Conservation (phyloP, 2,329 filamentous ascomycete genomes). For the Macrophomina pseudophaseolina region DNA sequence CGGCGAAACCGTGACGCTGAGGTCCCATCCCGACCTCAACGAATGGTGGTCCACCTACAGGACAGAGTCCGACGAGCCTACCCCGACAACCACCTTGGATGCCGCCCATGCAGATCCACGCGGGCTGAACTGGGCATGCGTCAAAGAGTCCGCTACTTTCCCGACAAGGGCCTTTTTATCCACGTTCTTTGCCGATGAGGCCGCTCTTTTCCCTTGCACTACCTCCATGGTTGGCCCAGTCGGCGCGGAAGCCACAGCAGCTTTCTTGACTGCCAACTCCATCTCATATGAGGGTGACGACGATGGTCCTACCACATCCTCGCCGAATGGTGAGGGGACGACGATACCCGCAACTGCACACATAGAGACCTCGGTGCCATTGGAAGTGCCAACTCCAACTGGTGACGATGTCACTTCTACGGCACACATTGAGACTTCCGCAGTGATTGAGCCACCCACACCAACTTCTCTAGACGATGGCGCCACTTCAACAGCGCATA, state of each 20-base stretch:
- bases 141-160: not conserved
- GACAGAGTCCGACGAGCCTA: not conserved
- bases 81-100: not conserved
- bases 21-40: slow-evolving; percentile 10
- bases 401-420: slow-evolving; percentile 7
- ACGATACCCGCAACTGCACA: not conserved
- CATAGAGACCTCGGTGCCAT: not conserved
- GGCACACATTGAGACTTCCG: not conserved
- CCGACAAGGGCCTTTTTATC: not conserved
- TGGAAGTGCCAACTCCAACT: not conserved
- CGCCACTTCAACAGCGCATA: not conserved
- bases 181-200: not conserved
- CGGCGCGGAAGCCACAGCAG: not conserved
- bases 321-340: not conserved
- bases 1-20: not conserved
- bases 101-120: not conserved
- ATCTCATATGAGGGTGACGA: slow-evolving; percentile 13
- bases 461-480: not conserved
- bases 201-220: not conserved
- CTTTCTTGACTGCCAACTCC: not conserved
- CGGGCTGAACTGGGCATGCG: slow-evolving; percentile 7
- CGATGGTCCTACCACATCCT: not conserved
- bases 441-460: not conserved
- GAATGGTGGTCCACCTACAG: not conserved
- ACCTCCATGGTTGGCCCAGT: not conserved